Evolutionary conservation across 352 stramenopile species (phyloP), one percentile per base, ranked within the genome.

Genomic region (Pythium phragmitis): DNA sequence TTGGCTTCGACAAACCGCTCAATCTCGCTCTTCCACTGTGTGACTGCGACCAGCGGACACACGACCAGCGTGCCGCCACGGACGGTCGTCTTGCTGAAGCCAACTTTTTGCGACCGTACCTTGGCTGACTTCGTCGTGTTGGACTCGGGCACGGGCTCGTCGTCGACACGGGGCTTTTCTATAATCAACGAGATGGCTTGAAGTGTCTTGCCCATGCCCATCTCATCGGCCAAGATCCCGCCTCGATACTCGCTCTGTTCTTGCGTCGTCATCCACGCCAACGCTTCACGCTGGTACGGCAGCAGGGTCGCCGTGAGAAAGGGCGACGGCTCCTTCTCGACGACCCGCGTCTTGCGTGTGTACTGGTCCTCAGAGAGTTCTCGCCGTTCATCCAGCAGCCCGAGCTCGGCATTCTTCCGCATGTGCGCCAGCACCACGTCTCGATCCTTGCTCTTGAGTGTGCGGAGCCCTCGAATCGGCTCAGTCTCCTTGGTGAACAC

Each of bases 181-280:
- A 99, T 69, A 28, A 99, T 98, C 9, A 96, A 78, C 7, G 91
- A 88, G 55, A 99, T 99, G 4, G 96, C 96, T 80, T 99, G 96
- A 46, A 99, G 85, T 0, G 96, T 99, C 69, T 99, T 99, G 11
- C 97, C 91, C 90, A 97, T 97, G 16, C 92, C 96, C 97, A 99
- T 99, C 79, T 99, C 97, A 63, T 99, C 98, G 0, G 96, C 97
- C 7, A 99, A 68, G 49, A 99, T 98, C 3, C 97, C 97, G 28
- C 97, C 97, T 52, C 86, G 79, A 59, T 98, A 91, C 4, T 74
- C 70, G 45, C 84, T 85, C 33, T 88, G 58, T 72, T 99, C 97
- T 78, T 99, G 96, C 2, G 63, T 72, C 19, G 78, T 85, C 87
- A 94, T 94, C 98, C 98, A 99, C 45, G 82, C 95, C 13, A 99